Conservation (phyloP, 2,329 filamentous ascomycete genomes). For the Alternaria ventricosa region DNA sequence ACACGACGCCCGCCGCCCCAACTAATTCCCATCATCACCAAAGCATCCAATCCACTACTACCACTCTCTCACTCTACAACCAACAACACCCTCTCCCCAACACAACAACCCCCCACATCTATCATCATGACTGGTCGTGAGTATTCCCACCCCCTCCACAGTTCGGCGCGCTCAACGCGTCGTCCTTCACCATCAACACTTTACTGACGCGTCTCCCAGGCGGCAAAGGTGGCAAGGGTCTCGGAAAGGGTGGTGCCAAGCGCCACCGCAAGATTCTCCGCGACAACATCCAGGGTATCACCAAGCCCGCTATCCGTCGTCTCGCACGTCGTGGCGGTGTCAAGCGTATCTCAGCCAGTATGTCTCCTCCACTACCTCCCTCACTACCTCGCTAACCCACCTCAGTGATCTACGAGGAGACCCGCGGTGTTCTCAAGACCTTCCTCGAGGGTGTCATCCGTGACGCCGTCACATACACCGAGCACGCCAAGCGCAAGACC, state of each 20-base stretch:
- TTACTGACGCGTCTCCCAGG: constrained; percentile 50
- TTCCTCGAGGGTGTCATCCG: constrained; percentile 80
- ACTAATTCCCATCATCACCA: constrained; percentile 21
- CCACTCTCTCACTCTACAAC: constrained; percentile 1
- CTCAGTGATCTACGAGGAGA: constrained; percentile 79
- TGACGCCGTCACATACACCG: constrained; percentile 78
- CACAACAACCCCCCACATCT: constrained; percentile 31
- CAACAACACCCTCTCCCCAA: background rate
- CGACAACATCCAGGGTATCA: constrained; percentile 64
- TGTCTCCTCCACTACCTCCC: constrained; percentile 23
- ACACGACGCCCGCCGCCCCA: constrained; percentile 27
- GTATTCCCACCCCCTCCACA: constrained; percentile 30
- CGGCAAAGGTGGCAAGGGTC: constrained; percentile 62
- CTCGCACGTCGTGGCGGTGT: constrained; percentile 62
- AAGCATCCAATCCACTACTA: constrained; percentile 11
- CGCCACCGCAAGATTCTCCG: constrained; percentile 63
- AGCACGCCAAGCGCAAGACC: constrained; percentile 83
- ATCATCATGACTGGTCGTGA: constrained; percentile 55
- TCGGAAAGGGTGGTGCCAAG: constrained; percentile 63
- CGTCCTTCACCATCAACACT: constrained; percentile 20
- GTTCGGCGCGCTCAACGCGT: background rate
- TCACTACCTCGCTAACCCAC: constrained; percentile 30
- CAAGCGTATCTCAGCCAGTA: constrained; percentile 61
- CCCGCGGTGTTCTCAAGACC: constrained; percentile 77
- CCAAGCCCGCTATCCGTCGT: constrained; percentile 62